Base-by-base conservation (phyloP, 495 filamentous ascomycete genomes). In the Penicillium parvum region DNA sequence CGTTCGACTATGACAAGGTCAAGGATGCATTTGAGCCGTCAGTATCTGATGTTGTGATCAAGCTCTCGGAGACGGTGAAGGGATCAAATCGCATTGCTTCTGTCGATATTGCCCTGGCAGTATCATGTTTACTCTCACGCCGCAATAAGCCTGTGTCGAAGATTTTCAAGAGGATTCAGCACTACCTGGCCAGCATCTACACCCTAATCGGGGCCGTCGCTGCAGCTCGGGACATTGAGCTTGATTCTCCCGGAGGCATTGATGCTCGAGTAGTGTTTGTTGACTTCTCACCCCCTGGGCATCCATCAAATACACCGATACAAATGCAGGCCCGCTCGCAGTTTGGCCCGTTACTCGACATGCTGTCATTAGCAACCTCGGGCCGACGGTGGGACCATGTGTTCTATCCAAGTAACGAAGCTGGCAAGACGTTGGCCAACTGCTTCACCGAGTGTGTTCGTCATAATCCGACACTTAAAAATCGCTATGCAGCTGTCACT, bases 191-290 rank as follows among this genome's bases (percentile, higher is more conserved):
- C 15, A 78, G 75, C 37, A 53, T 95, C 43, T 97, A 97, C 72
- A 80, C 77, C 51, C 71, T 97, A 30, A 68, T 92, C 53, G 78
- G 81, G 26, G 66, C 81, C 37, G 66, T 88, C 18, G 84, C 79
- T 43, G 73, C 82, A 26, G 73, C 81, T 47, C 64, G 79, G 9
- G 66, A 68, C 14, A 68, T 83, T 43, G 69, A 89, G 56, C 58
- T 86, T 60, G 76, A 81, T 63, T 76, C 77, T 15, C 76, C 81
- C 8, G 79, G 78, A 15, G 84, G 87, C 18, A 78, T 96, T 25
- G 88, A 96, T 69, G 74, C 79, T 2, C 80, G 90, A 9, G 70
- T 95, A 22, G 38, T 96, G 17, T 71, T 95, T 19, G 58, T 92
- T 33, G 78, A 85, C 45, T 32, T 33, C 20, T 32, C 48, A 16